phyloP scores from a whole-genome alignment of 495 filamentous ascomycete genomes.

The Lindgomyces ingoldianus region DNA sequence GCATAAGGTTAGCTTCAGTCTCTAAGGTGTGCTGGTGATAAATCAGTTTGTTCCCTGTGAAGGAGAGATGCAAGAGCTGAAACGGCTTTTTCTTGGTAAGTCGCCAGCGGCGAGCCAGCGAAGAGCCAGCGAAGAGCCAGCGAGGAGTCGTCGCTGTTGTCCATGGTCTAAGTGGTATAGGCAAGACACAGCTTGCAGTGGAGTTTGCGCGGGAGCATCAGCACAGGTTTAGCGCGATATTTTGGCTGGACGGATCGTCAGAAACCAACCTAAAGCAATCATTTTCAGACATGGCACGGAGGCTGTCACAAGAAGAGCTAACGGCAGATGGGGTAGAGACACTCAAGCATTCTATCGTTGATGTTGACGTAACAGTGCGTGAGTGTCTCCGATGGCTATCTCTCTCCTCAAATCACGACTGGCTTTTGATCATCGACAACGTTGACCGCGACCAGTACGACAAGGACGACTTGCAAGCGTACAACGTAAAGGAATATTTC shows the following conservation, averaged over 20 bases:
- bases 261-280: constrained; percentile 26
- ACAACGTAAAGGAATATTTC: constrained; percentile 46
- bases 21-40: no score
- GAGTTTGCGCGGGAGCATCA: constrained; percentile 31
- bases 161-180: constrained; percentile 32
- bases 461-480: constrained; percentile 30
- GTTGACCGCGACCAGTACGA: constrained; percentile 32
- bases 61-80: constrained; percentile 36
- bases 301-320: constrained; percentile 17
- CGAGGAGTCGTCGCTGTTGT: no score
- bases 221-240: constrained; percentile 29
- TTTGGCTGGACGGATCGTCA: constrained; percentile 34
- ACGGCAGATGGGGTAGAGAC: constrained; percentile 3
- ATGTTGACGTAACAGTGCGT: constrained; percentile 36
- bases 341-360: not conserved
- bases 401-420: constrained; percentile 36
- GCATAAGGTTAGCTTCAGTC: no score
- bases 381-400: constrained; percentile 45
- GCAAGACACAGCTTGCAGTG: constrained; percentile 33
- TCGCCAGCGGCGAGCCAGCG: constrained; percentile 12
- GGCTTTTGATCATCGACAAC: constrained; percentile 45
- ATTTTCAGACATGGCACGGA: constrained; percentile 19
- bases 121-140: constrained; percentile 25
- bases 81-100: constrained; percentile 26
- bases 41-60: no score